Evolutionary conservation across 2,329 filamentous ascomycete species (phyloP), one percentile per base, ranked within the genome.

Genomic region (Teratosphaeria destructans): DNA sequence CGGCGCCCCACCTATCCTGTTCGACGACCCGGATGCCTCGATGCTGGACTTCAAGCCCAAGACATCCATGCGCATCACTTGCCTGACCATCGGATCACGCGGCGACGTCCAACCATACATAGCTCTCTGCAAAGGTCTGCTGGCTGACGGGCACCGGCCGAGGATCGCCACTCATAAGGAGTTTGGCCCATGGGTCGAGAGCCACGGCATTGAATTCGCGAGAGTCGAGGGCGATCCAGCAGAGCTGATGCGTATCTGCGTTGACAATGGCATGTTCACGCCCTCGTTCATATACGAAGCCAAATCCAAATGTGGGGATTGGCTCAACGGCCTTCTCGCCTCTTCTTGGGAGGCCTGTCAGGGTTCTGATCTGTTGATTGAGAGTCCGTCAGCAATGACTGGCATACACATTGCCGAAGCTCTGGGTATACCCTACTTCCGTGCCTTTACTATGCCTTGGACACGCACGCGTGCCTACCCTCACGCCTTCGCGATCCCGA

Each of bases 391-490:
- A 60, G 91, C 94, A 14, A 99, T 99, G 94, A 91, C 88, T 0
- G 94, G 94, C 29, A 96, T 99, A 58, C 94, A 99, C 73, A 95
- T 99, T 65, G 94, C 94, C 1, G 94, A 99, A 75, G 90, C 91
- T 27, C 81, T 99, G 1, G 81, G 84, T 14, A 95, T 99, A 53
- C 94, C 94, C 0, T 99, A 99, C 73, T 97, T 97, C 78, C 85
- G 94, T 59, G 93, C 92, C 0, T 99, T 99, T 71, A 95, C 91
- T 19, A 99, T 99, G 94, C 94, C 94, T 0, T 99, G 94, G 94
- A 96, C 94, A 0, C 85, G 92, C 55, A 99, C 94, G 16, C 82
- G 94, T 57, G 91, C 93, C 0, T 99, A 99, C 68, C 94, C 94
- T 2, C 94, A 99, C 74, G 94, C 94, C 0, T 99, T 99, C 74